Evolutionary conservation across 305 asterid genomes (phyloP), one percentile per base, ranked within the genome.

Genomic region (Stenogyne calaminthoides): DNA sequence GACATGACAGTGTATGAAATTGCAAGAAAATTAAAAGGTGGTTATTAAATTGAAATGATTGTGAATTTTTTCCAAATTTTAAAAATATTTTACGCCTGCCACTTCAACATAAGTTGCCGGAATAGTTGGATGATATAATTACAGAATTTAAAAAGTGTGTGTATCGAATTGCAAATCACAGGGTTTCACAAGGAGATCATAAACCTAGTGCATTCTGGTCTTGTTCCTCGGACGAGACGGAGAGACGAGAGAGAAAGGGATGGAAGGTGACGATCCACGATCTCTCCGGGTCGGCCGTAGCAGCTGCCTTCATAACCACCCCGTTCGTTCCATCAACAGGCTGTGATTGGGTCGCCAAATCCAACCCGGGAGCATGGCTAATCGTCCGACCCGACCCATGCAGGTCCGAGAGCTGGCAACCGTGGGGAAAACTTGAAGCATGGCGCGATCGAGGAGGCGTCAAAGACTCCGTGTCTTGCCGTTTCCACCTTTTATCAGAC

Each of bases 341-440:
- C 63, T 84, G 95, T 77, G 96, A 90, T 78, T 87, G 91, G 92
- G 95, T 90, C 42, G 93, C 92, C 6, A 84, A 84, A 79, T 90
- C 96, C 85, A 90, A 88, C 85, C 93, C 96, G 9, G 95, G 96
- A 76, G 92, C 96, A 76, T 90, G 96, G 96, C 64, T 90, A 80
- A 90, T 90, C 3, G 93, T 87, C 75, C 86, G 87, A 6, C 93
- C 95, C 8, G 93, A 90, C 67, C 76, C 88, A 20, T 80, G 84
- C 84, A 76, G 88, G 70, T 76, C 88, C 0, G 89, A 82, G 73
- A 83, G 95, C 82, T 88, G 95, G 96, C 95, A 82, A 67, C 96
- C 95, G 7, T 90, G 96, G 96, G 96, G 95, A 73, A 90, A 88
- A 74, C 95, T 90, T 5, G 96, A 90, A 76, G 96, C 96, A 5